Evolutionary conservation across 306 rosid species (phyloP).

Genomic region (Neltuma alba): DNA sequence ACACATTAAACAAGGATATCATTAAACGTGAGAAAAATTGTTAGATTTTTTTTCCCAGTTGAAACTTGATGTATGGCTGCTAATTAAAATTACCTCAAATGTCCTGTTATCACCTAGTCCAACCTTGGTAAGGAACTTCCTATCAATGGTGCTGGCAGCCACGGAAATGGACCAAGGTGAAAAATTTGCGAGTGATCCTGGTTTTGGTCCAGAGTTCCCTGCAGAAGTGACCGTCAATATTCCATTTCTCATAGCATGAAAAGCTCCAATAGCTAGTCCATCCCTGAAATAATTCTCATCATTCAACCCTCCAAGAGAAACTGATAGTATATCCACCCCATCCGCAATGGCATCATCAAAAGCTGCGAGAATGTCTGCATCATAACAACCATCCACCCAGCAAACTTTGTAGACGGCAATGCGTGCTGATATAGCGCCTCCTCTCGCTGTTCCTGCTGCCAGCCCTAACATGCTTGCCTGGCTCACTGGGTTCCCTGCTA

Average conservation of each 20-base stretch:
- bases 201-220: constrained; percentile 44
- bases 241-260: constrained; percentile 57
- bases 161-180: constrained; percentile 61
- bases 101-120: constrained; percentile 39
- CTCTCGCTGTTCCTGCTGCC: constrained; percentile 53
- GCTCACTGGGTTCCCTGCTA: constrained; percentile 46
- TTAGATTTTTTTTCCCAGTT: too few relatives aligned
- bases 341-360: constrained; percentile 63
- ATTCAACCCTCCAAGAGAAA: constrained; percentile 31
- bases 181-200: constrained; percentile 12
- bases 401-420: constrained; percentile 63
- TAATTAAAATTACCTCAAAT: constrained; percentile 27
- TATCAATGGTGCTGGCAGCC: constrained; percentile 56
- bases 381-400: constrained; percentile 38
- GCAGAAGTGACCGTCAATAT: constrained; percentile 40
- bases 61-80: background rate
- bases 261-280: constrained; percentile 41
- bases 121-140: constrained; percentile 44
- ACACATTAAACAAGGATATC: background rate
- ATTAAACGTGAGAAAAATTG: background rate
- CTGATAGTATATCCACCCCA: constrained; percentile 54
- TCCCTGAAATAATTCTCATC: constrained; percentile 16
- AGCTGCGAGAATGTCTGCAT: constrained; percentile 51
- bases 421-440: constrained; percentile 55
- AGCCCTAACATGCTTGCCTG: constrained; percentile 48